A percentile compares a stretch with the other conserved stretches of the same genome.
These are phyloP conservation scores for Vinca minor DNA, from an alignment of 257 asterid species.

Conservation along the genomic window DNA sequence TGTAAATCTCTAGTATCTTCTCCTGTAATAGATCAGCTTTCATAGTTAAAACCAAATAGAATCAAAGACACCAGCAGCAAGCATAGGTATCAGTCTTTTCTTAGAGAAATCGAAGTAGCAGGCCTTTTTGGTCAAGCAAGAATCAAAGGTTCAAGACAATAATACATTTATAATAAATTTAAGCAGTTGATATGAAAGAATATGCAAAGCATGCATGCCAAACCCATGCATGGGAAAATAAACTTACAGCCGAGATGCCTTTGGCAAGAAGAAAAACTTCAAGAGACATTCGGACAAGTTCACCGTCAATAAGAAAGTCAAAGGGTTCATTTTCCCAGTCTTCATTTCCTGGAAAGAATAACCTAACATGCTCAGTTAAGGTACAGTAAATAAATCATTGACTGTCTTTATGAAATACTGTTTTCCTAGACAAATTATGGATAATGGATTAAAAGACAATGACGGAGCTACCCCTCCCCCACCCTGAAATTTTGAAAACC, in stretches of 20 bases:
- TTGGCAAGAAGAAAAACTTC: conserved; percentile 89
- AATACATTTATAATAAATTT: background rate
- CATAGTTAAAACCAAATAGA: conserved; percentile 11
- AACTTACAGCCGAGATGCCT: conserved; percentile 79
- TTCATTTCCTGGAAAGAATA: conserved; percentile 36
- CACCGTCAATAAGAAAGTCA: conserved; percentile 84
- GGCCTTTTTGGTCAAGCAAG: background rate
- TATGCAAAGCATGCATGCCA: background rate
- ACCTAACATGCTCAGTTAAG: background rate
- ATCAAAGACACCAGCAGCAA: too few species aligned
- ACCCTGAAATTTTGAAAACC: too few species aligned
- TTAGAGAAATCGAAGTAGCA: too few species aligned
- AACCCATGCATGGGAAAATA: conserved; percentile 2
- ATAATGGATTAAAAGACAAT: too few species aligned
- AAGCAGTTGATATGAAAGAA: background rate
- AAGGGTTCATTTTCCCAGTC: conserved; percentile 71
- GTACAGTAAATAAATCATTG: background rate
- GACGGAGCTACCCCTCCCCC: too few species aligned
- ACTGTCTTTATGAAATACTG: background rate
- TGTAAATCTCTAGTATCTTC: conserved; percentile 76
- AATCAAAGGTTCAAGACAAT: background rate
- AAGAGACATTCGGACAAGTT: conserved; percentile 79
- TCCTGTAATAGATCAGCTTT: conserved; percentile 45
- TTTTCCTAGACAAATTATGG: background rate
- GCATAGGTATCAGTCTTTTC: background rate